A percentile compares a stretch with the other conserved stretches of the same genome.
phyloP scores from a whole-genome alignment of 129 eudicot genomes.

The Heracleum sosnowskyi region DNA sequence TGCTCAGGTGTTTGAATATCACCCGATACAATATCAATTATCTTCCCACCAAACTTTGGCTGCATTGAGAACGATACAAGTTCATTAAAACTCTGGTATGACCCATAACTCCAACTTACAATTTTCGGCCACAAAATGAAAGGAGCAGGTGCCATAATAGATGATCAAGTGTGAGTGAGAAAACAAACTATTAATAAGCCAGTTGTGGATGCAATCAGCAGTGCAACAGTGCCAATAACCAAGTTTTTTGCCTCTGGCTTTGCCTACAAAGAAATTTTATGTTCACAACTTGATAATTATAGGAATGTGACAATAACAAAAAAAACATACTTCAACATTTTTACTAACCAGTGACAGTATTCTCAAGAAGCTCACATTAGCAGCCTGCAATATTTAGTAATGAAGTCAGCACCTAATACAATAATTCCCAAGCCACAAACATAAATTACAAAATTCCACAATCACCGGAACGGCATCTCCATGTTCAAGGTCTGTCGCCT shows the following conservation, averaged over 20 bases:
- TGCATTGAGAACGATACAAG: slow-evolving; percentile 26
- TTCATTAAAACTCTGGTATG: slow-evolving; percentile 7
- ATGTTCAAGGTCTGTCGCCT: slow-evolving; percentile 62
- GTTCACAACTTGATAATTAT: background rate
- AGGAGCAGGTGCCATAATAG: background rate
- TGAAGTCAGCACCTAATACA: slow-evolving; percentile 17
- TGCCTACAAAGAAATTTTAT: slow-evolving; percentile 39
- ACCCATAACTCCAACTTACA: background rate
- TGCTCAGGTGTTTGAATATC: slow-evolving; percentile 66
- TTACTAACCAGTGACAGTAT: slow-evolving; percentile 65
- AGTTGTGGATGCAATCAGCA: slow-evolving; percentile 74
- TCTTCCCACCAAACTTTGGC: slow-evolving; percentile 85
- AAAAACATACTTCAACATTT: slow-evolving; percentile 21
- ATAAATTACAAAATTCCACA: slow-evolving; percentile 9
- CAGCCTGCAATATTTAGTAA: slow-evolving; percentile 48
- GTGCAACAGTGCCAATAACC: slow-evolving; percentile 57
- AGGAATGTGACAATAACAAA: slow-evolving; percentile 2
- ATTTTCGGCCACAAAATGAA: background rate
- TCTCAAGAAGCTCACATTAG: slow-evolving; percentile 68
- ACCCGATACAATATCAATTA: slow-evolving; percentile 79
- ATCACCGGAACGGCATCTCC: slow-evolving; percentile 78
- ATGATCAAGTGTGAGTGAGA: background rate
- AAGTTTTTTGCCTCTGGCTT: slow-evolving; percentile 73
- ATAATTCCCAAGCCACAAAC: slow-evolving; percentile 13
- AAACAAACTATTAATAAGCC: slow-evolving; percentile 62